phyloP scores from a whole-genome alignment of 1,284 basidiomycete species.

The Ceratobasidium sp. region DNA sequence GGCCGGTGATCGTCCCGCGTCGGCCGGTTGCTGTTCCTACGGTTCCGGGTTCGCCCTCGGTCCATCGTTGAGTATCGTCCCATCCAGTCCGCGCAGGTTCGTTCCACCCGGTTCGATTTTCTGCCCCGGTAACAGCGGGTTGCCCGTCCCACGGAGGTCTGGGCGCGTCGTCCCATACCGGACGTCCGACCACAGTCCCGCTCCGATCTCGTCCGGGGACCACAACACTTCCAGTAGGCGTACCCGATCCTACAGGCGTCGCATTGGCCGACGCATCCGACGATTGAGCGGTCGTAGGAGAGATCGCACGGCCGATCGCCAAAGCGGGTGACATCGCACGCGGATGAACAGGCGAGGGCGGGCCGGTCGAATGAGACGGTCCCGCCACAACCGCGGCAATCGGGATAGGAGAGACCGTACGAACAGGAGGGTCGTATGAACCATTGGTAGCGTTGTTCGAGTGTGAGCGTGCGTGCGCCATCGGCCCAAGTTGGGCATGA shows the following conservation, averaged over 20 bases:
- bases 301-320: constrained; percentile 20
- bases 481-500: background rate
- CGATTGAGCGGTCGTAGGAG: constrained; percentile 34
- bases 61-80: no score
- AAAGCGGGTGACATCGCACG: constrained; percentile 19
- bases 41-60: background rate
- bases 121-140: no score
- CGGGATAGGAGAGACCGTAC: constrained; percentile 23
- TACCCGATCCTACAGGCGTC: constrained; percentile 70
- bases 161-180: constrained; percentile 65
- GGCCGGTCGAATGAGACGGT: constrained; percentile 8
- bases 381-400: background rate
- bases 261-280: constrained; percentile 68
- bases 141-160: constrained; percentile 50
- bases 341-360: background rate
- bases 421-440: background rate
- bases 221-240: constrained; percentile 66
- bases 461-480: constrained; percentile 13
- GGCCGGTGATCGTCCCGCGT: constrained; percentile 36
- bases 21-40: background rate
- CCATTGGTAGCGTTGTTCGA: background rate
- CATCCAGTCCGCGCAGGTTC: constrained; percentile 8
- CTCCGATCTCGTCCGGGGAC: constrained; percentile 74
- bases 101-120: constrained; percentile 2
- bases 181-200: constrained; percentile 77